Conservation (phyloP, 177 flowering plant genomes). For the Tripterygium wilfordii region DNA sequence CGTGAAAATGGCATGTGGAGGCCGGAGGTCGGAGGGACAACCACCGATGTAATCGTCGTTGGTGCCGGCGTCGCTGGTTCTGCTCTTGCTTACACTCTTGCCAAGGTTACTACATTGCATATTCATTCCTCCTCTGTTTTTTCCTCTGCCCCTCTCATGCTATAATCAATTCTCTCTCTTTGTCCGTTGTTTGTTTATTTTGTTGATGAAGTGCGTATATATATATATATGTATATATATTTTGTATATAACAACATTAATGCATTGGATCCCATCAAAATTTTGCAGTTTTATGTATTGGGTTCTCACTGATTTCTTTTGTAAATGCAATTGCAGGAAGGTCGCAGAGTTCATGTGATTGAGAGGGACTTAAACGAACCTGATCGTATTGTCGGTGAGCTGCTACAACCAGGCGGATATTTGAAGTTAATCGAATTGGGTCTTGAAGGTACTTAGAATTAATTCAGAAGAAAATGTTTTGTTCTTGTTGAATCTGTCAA, state of each 20-base stretch:
- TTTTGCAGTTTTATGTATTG: neutral
- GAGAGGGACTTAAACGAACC: constrained; percentile 3
- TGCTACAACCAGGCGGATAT: constrained; percentile 10
- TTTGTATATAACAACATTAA: too few species aligned
- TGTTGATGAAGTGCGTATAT: too few species aligned
- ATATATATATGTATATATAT: too few species aligned
- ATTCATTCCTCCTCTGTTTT: neutral
- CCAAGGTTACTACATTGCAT: neutral
- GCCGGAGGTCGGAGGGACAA: neutral
- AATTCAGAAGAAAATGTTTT: too few species aligned
- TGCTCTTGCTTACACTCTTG: constrained; percentile 1
- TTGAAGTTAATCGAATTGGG: constrained; percentile 8
- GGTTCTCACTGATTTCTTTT: neutral
- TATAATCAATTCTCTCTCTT: too few species aligned
- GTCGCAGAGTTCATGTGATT: constrained; percentile 3
- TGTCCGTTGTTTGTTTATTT: too few species aligned
- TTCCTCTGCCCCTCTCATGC: neutral
- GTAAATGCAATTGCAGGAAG: constrained; percentile 4
- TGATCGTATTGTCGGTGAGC: constrained; percentile 8
- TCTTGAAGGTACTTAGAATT: neutral
- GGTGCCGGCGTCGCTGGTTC: neutral
- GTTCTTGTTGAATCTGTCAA: too few species aligned
- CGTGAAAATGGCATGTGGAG: neutral
- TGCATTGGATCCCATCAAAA: neutral
- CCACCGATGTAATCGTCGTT: neutral